Evolutionary conservation across 371 early-diverging fungal genomes (phyloP), one percentile per base, ranked within the genome.

Genomic region (Syncephalastrum racemosum): DNA sequence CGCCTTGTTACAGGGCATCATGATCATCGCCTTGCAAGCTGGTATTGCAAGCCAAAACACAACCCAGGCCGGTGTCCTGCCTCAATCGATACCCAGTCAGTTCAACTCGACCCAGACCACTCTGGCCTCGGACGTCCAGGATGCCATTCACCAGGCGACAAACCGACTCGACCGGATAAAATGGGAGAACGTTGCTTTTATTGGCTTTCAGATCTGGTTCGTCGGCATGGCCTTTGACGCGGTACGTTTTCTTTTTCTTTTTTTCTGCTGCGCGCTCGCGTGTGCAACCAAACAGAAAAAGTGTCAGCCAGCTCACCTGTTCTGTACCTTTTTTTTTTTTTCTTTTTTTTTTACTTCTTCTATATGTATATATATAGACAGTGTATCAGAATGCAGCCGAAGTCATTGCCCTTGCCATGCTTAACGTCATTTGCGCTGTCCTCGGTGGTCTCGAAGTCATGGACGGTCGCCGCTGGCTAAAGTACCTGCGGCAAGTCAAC

Each of bases 171-270:
- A 55, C 13, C 67, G 72, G 39, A 72, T 73, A 48, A 75, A 68
- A 42, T 75, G 74, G 74, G 79, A 79, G 56, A 75, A 79, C 23
- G 62, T 79, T 24, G 74, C 76, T 2, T 75, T 79, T 53, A 62
- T 67, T 42, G 70, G 70, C 0, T 73, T 73, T 46, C 79, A 79
- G 47, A 36, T 61, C 5, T 79, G 76, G 76, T 73, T 73, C 47
- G 61, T 73, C 8, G 65, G 56, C 50, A 79, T 79, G 79, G 66
- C 71, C 7, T 68, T 75, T 53, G 79, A 79, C 61, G 73, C 79
- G 40, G 79, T 73, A 73, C 64, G 68, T 58, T 8, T 6, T 3
- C 0, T 22, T 41, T 39, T 25, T 39, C 40, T 45, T n/a, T n/a
- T n/a, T n/a, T n/a, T n/a, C n/a, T n/a, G n/a, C 40, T 47, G 14